phyloP scores from a whole-genome alignment of 805 yeast genomes.

The Suhomyces canberraensis region DNA sequence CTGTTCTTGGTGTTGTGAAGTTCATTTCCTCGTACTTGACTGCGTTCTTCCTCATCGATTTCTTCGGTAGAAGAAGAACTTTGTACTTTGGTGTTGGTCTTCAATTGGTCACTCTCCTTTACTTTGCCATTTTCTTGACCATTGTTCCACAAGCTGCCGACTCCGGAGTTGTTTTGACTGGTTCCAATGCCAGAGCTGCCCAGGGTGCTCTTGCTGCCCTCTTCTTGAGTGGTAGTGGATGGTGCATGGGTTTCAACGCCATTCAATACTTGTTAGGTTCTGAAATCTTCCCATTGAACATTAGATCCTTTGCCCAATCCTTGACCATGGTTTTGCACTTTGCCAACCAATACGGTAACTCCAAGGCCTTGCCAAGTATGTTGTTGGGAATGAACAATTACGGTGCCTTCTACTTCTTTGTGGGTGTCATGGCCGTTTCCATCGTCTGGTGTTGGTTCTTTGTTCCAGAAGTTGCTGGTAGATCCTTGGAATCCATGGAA shows the following conservation, averaged over 20 bases:
- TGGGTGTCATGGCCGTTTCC: slow-evolving; percentile 14
- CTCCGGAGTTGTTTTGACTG: slow-evolving; percentile 8
- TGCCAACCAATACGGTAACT: slow-evolving; percentile 26
- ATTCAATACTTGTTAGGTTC: slow-evolving; percentile 24
- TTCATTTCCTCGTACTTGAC: slow-evolving; percentile 19
- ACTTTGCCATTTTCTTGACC: slow-evolving; percentile 21
- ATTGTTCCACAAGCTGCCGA: slow-evolving; percentile 20
- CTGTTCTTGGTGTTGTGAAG: slow-evolving; percentile 23
- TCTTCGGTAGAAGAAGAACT: slow-evolving; percentile 21
- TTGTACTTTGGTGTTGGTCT: slow-evolving; percentile 20
- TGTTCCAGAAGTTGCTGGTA: slow-evolving; percentile 23
- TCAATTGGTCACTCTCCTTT: slow-evolving; percentile 16
- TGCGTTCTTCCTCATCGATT: slow-evolving; percentile 23
- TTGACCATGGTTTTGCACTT: slow-evolving; percentile 24
- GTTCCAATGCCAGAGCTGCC: slow-evolving; percentile 15
- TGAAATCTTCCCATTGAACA: slow-evolving; percentile 22
- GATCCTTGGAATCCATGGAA: slow-evolving; percentile 26
- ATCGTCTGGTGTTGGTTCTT: slow-evolving; percentile 26
- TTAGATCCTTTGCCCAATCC: slow-evolving; percentile 23
- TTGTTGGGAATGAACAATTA: slow-evolving; percentile 18
- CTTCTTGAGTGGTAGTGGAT: slow-evolving; percentile 22
- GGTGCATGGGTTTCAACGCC: slow-evolving; percentile 24
- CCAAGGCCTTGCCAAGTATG: slow-evolving; percentile 25
- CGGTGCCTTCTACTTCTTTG: slow-evolving; percentile 24
- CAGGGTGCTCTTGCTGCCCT: slow-evolving; percentile 22